These are phyloP conservation scores for Osmanthus fragrans DNA, from an alignment of 257 asterid genomes.

Conservation along the genomic window DNA sequence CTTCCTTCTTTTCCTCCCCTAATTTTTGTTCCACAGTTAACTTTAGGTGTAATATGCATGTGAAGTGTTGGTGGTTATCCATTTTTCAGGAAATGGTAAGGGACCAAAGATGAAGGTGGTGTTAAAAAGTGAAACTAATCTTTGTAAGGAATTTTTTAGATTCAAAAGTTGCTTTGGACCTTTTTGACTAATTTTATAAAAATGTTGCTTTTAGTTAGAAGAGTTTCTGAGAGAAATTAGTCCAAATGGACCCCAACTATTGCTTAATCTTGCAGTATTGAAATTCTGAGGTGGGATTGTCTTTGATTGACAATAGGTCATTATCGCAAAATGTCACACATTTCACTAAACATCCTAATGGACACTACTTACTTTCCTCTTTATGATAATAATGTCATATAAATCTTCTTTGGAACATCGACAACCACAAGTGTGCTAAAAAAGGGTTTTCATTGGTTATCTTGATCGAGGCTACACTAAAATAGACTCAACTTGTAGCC, in stretches of 20 bases:
- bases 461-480: background rate
- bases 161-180: too few species aligned
- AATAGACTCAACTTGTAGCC: too few species aligned
- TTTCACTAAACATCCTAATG: background rate
- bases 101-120: background rate
- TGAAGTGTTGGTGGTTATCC: background rate
- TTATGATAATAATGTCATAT: background rate
- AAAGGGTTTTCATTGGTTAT: background rate
- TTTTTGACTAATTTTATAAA: too few species aligned
- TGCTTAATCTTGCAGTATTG: background rate
- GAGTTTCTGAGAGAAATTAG: too few species aligned
- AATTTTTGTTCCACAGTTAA: background rate
- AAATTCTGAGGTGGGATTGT: background rate
- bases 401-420: background rate
- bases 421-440: background rate
- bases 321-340: background rate
- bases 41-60: background rate
- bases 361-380: background rate
- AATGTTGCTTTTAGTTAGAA: too few species aligned
- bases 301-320: background rate
- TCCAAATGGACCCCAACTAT: too few species aligned
- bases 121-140: too few species aligned
- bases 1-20: background rate
- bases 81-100: background rate
- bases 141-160: too few species aligned